Evolutionary conservation across 257 asterid genomes (phyloP), one percentile per base, ranked within the genome.

Genomic region (Gentiana straminea): DNA sequence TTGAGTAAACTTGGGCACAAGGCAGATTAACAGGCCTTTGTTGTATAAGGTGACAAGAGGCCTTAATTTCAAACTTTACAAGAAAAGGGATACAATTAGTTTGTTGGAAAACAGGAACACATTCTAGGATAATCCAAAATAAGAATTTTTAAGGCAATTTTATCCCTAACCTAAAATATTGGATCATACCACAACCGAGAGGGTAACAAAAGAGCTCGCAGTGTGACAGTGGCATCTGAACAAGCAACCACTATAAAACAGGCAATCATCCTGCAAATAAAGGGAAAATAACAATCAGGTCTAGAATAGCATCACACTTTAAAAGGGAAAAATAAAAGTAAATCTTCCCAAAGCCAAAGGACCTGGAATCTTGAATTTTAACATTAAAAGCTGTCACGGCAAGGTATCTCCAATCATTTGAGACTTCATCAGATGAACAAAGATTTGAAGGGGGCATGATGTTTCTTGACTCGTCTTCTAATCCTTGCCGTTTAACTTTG

Each of bases 381-480:
- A 81, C 96, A 70, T 79, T 86, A 73, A 91, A 91, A 67, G 98
- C 94, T 50, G 98, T 82, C 64, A 87, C 96, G 60, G 86, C 90
- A 41, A 91, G 86, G 76, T 84, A 84, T 81, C 98, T 82, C 95
- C 94, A 91, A 75, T 91, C 96, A 79, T 87, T 78, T 72, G 87
- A 95, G 69, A 50, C 59, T 73, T 66, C 63, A 71, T 81, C 90
- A 64, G 72, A 90, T 59, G 64, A 71, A 64, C 58, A 61, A 47
- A 59, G 57, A 63, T 72, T 59, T 60, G 74, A 70, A 58, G 61
- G 77, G 58, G 45, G 50, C 51, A 71, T 68, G 59, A 53, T 52
- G 60, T 60, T 48, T 55, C 68, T 61, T 65, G 56, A 48, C 70
- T 54, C 64, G 43, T 68, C 76, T 60, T 70, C 63, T 35, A 61